Percentiles rank a stretch among this genome's conserved stretches.
Conservation (phyloP, 331 rosid genomes). For the Cydonia oblonga region DNA sequence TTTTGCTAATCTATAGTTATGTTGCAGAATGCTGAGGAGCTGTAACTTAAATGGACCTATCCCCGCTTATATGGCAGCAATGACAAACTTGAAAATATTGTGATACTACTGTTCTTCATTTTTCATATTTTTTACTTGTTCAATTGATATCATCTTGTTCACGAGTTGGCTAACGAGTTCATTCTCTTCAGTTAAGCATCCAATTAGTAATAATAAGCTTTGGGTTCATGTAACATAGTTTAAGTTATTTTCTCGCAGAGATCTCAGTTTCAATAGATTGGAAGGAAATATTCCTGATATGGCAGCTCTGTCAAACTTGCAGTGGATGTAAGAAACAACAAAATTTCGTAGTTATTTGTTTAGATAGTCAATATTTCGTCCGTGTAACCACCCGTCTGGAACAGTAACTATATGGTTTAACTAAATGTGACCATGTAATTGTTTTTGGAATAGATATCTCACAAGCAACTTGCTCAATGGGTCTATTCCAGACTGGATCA, state of each 20-base stretch:
- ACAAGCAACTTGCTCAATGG: constrained; percentile 19
- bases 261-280: constrained; percentile 19
- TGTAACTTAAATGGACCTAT: constrained; percentile 1
- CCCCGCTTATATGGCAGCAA: not conserved
- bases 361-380: not conserved
- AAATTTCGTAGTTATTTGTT: not conserved
- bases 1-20: not conserved
- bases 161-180: not conserved
- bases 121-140: not conserved
- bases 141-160: not conserved
- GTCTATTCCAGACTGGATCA: constrained; percentile 19
- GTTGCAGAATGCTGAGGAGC: constrained; percentile 6
- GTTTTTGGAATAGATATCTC: not conserved
- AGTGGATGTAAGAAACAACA: constrained; percentile 8
- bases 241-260: not conserved
- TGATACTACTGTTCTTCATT: not conserved
- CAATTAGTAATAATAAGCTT: not conserved
- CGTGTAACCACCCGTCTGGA: not conserved
- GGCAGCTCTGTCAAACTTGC: not conserved
- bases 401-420: no score
- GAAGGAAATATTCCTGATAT: constrained; percentile 1
- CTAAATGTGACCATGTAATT: not conserved
- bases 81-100: not conserved
- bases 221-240: not conserved
- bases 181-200: not conserved